Evolutionary conservation across 768 basidiomycete genomes (phyloP).

Genomic region (Auricularia sp.): DNA sequence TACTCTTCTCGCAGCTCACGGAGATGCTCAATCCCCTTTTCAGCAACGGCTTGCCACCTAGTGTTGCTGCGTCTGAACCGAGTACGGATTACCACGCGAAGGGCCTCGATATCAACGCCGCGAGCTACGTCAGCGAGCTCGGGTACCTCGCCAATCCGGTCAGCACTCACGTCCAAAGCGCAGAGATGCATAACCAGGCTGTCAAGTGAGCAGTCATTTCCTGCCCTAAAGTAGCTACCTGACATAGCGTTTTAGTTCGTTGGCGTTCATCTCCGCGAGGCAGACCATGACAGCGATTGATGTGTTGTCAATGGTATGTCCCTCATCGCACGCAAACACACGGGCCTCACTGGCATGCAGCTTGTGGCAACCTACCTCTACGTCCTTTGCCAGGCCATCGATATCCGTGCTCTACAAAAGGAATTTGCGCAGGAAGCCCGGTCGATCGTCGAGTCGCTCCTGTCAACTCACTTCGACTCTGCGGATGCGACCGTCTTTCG

Average conservation of each 20-base stretch:
- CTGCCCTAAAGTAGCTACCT: background rate
- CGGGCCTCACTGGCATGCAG: background rate
- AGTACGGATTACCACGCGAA: slow-evolving; percentile 77
- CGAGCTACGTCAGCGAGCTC: slow-evolving; percentile 73
- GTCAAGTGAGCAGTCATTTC: slow-evolving; percentile 52
- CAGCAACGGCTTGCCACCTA: slow-evolving; percentile 77
- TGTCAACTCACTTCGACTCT: slow-evolving; percentile 31
- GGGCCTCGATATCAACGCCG: slow-evolving; percentile 74
- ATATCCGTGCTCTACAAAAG: slow-evolving; percentile 63
- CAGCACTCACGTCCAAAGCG: slow-evolving; percentile 73
- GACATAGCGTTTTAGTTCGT: slow-evolving; percentile 38
- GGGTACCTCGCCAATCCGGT: slow-evolving; percentile 81
- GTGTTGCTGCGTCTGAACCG: slow-evolving; percentile 67
- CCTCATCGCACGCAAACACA: background rate
- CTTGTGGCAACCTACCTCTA: slow-evolving; percentile 69
- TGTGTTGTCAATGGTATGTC: slow-evolving; percentile 45
- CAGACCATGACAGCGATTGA: slow-evolving; percentile 71
- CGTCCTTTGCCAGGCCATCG: slow-evolving; percentile 73
- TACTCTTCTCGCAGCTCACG: slow-evolving; percentile 56
- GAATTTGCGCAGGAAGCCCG: slow-evolving; percentile 47
- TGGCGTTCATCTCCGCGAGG: slow-evolving; percentile 75
- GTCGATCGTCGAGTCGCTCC: slow-evolving; percentile 39
- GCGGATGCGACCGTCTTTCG: slow-evolving; percentile 21
- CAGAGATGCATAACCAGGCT: slow-evolving; percentile 89
- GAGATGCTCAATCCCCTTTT: slow-evolving; percentile 69